Evolutionary conservation across 2,329 filamentous ascomycete species (phyloP), one percentile per base, ranked within the genome.

Genomic region (Phymatotrichopsis omnivora): DNA sequence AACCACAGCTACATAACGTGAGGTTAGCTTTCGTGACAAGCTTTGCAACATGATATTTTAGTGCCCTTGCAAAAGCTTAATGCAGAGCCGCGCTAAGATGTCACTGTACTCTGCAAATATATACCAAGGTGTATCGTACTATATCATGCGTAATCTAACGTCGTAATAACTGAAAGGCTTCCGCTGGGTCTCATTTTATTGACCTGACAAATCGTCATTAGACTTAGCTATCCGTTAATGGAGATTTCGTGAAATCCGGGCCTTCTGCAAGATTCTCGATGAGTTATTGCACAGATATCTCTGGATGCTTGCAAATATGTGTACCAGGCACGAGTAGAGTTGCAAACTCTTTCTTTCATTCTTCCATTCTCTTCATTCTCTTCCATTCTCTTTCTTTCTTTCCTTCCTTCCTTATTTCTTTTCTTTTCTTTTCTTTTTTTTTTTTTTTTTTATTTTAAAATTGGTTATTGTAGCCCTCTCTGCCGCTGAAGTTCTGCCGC

Each of bases 71-170:
- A 36, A 37, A 47, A 50, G 29, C 38, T 36, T 42, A 24, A 38
- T n/a, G 11, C 27, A 27, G 39, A 48, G 48, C 36, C 36, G 48
- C 48, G 48, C 48, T 45, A 51, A 51, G 48, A 37, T 10, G 27
- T 29, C 27, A 29, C n/a, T 29, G 27, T 8, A n/a, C 27, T 29
- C n/a, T 29, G 27, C 27, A 29, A 29, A n/a, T 29, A n/a, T n/a
- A 29, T 29, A 29, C n/a, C 27, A 8, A 29, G 8, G n/a, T 8
- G 8, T 29, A n/a, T 8, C 8, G 8, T 29, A 29, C 27, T n/a
- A 8, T 29, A n/a, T 17, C 17, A 20, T 11, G 3, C 3, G 30
- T 3, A 17, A 11, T 33, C 10, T 7, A 12, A 14, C 11, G 30
- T 8, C 8, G 11, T n/a, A 35, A 20, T 6, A 35, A 35, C 12